Evolutionary conservation across 2,329 filamentous ascomycete species (phyloP).

Genomic region (Beauveria varroae): DNA sequence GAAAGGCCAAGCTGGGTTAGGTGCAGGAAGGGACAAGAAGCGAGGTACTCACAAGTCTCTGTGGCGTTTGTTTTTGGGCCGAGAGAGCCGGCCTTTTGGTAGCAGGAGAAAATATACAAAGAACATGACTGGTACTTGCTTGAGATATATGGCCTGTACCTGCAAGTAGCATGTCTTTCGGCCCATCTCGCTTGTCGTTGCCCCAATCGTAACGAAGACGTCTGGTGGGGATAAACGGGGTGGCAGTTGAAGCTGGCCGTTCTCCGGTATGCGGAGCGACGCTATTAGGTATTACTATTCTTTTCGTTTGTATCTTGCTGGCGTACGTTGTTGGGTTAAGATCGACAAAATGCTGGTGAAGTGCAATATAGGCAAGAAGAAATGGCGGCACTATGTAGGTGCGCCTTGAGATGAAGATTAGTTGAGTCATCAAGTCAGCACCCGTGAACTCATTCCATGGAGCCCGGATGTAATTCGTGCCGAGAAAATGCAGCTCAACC

Average conservation of each 20-base stretch:
- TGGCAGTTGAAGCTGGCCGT: background rate
- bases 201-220: constrained; percentile 1
- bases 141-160: background rate
- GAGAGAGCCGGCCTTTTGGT: too few relatives aligned
- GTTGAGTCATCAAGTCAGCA: background rate
- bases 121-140: background rate
- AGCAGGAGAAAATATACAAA: background rate
- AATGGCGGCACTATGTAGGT: background rate
- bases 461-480: background rate
- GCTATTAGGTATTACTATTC: too few relatives aligned
- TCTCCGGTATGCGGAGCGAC: background rate
- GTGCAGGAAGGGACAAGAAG: background rate
- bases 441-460: background rate
- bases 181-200: constrained; percentile 9
- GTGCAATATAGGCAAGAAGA: background rate
- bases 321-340: too few relatives aligned
- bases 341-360: background rate
- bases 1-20: background rate
- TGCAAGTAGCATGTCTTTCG: background rate
- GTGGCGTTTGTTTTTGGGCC: background rate
- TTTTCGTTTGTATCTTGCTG: background rate
- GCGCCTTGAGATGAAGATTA: background rate
- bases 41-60: background rate
- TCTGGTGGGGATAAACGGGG: constrained; percentile 1
- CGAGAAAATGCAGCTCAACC: background rate